Evolutionary conservation across 1,284 basidiomycete species (phyloP), one percentile per base, ranked within the genome.

Genomic region (Fomitopsis palustris): DNA sequence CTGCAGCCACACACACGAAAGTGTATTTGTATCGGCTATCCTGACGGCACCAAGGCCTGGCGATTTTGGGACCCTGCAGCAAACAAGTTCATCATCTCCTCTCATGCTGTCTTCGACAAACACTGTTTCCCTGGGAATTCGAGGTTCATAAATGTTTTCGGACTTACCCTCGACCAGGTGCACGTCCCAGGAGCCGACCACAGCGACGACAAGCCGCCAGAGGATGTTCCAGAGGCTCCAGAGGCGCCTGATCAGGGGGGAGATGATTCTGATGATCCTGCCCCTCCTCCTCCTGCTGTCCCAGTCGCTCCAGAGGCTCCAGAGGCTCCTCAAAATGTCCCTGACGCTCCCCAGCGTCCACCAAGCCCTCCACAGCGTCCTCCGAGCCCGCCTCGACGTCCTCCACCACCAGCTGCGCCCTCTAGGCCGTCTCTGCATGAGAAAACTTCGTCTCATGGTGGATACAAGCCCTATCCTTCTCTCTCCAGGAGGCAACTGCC

Each of bases 101-200:
- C 65, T 21, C 58, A 62, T 64, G 71, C 66, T 56, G 62, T 62
- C 6, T 72, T 73, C 63, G 72, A 74, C 57, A 70, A 74, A 53
- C 49, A 57, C 51, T 63, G 45, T 43, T 62, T 61, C 56, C 61
- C 61, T 54, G 62, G 64, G 1, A 60, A 60, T 41, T 57, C 55
- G 27, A 45, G 25, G 29, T 60, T 35, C 23, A 59, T 58, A 19
- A 51, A 57, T 33, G 41, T 59, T 9, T 55, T 59, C 35, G 31
- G 33, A 10, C 23, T 55, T 38, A 49, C 25, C 8, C 42, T 55
- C 37, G 49, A 33, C 21, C 14, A 31, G 17, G 33, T 61, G 3
- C 37, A 56, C 38, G 19, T 58, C 38, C 58, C 45, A 9, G 31
- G 42, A 35, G 29, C 38, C 47, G 17, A 41, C 4, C 27, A 21